A percentile compares a stretch with the other conserved stretches of the same genome.
Conservation (phyloP, 1,284 basidiomycete genomes). For the Paramarasmius palmivorus region DNA sequence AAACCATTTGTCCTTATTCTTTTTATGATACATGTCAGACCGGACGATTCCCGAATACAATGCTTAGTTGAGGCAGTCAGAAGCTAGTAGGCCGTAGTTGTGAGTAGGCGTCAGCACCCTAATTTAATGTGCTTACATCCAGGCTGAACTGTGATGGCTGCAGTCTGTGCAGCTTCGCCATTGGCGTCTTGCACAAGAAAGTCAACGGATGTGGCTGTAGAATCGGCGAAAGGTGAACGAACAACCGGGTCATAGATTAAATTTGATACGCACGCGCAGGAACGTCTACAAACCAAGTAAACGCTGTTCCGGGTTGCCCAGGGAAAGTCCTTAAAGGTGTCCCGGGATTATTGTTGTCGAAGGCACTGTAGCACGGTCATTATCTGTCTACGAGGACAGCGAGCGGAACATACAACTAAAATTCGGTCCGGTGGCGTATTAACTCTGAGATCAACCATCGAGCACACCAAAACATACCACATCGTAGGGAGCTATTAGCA, state of each 20-base stretch:
- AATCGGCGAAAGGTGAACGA: neutral
- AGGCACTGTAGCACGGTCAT: neutral
- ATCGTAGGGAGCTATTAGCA: neutral
- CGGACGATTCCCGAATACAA: no score
- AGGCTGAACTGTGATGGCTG: neutral
- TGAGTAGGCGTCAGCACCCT: no score
- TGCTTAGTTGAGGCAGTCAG: no score
- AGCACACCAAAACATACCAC: neutral
- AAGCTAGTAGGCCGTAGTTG: no score
- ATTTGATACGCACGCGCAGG: neutral
- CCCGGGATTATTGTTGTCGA: neutral
- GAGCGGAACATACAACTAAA: neutral
- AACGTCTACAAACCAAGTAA: neutral
- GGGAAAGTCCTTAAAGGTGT: neutral
- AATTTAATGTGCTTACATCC: neutral
- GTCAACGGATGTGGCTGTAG: neutral
- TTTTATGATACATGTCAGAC: no score
- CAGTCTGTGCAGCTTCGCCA: neutral
- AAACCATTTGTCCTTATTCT: no score
- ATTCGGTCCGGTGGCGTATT: neutral
- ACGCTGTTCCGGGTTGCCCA: neutral
- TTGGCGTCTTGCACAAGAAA: neutral
- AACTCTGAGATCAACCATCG: neutral
- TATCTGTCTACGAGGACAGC: neutral
- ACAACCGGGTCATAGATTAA: neutral